Conservation (phyloP, 805 yeast species). For the Wickerhamiella kurtzmanii region DNA sequence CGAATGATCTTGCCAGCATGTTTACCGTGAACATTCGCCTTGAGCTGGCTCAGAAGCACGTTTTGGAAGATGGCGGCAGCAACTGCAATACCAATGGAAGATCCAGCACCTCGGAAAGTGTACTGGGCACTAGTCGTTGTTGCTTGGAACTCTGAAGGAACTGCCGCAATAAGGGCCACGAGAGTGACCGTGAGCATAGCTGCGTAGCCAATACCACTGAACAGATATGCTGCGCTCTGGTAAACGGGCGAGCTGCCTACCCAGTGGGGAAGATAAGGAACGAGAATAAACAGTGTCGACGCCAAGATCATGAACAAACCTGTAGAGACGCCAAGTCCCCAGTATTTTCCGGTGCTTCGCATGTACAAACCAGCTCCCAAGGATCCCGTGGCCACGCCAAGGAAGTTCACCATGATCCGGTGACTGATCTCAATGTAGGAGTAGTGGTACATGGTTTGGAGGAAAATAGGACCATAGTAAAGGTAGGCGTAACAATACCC, state of each 20-base stretch:
- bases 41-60: conserved; percentile 27
- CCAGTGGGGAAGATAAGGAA: conserved; percentile 36
- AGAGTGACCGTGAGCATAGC: conserved; percentile 56
- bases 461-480: conserved; percentile 61
- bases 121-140: conserved; percentile 82
- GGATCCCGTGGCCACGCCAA: conserved; percentile 57
- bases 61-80: conserved; percentile 55
- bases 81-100: conserved; percentile 66
- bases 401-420: conserved; percentile 42
- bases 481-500: conserved; percentile 53
- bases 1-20: conserved; percentile 26
- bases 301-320: conserved; percentile 39
- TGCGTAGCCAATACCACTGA: conserved; percentile 57
- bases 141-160: conserved; percentile 57
- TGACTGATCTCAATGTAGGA: conserved; percentile 63
- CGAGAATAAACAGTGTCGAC: conserved; percentile 25
- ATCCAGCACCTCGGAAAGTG: conserved; percentile 74
- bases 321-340: conserved; percentile 31
- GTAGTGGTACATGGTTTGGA: conserved; percentile 48
- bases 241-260: conserved; percentile 45
- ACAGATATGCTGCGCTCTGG: conserved; percentile 22
- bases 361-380: conserved; percentile 53
- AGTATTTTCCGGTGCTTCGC: conserved; percentile 54
- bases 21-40: conserved; percentile 23
- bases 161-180: conserved; percentile 64